A percentile compares a stretch with the other conserved stretches of the same genome.
Evolutionary conservation across 2,329 filamentous ascomycete genomes (phyloP).

Genomic region (Verticillium alfalfae): DNA sequence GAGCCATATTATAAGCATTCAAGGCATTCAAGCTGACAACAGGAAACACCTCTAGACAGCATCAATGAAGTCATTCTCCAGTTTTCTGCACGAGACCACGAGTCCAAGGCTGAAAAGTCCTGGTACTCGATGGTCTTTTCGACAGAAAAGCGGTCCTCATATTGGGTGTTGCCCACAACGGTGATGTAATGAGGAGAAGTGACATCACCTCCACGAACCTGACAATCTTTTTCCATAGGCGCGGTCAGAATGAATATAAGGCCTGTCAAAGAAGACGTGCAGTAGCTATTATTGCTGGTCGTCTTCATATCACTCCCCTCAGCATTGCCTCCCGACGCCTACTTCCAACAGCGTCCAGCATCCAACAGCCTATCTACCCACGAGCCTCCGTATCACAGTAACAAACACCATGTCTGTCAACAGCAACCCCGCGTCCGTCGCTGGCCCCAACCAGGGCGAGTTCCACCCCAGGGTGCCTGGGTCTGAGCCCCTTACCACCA

Average conservation of each 20-base stretch:
- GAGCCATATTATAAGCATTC: not conserved
- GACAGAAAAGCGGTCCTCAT: not conserved
- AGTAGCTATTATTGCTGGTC: not conserved
- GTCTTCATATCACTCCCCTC: not conserved
- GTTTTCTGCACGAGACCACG: not conserved
- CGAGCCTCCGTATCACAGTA: not conserved
- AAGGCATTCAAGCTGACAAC: not conserved
- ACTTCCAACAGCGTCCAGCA: not conserved
- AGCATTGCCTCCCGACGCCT: not conserved
- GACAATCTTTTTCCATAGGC: not conserved
- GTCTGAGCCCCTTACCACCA: constrained; percentile 45
- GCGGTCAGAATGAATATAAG: not conserved
- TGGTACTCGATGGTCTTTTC: not conserved
- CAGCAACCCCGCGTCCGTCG: constrained; percentile 45
- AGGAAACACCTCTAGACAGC: not conserved
- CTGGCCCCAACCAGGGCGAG: constrained; percentile 35
- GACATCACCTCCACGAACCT: not conserved
- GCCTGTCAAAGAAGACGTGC: not conserved
- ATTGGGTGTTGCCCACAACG: not conserved
- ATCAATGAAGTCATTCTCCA: not conserved
- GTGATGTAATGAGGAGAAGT: not conserved
- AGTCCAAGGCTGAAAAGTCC: not conserved
- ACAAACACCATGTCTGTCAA: constrained; percentile 30
- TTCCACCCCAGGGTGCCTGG: constrained; percentile 47
- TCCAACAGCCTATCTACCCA: not conserved